These are phyloP conservation scores for Cichorium intybus DNA, from an alignment of 140 eudicot species.

Conservation along the genomic window DNA sequence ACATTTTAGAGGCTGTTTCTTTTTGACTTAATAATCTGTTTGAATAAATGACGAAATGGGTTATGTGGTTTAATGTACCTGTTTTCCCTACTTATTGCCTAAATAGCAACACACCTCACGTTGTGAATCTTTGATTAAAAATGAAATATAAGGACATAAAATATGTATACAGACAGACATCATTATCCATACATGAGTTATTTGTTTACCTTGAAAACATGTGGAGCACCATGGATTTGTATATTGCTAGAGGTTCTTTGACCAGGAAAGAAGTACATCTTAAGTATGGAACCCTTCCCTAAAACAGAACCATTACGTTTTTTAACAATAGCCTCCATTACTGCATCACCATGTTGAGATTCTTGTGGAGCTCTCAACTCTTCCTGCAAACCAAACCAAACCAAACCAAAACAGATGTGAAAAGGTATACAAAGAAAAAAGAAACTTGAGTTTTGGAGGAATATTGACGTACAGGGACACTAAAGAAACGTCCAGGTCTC, in stretches of 20 bases:
- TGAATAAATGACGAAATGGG: too few species aligned
- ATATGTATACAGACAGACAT: neutral
- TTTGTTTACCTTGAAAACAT: slow-evolving; percentile 77
- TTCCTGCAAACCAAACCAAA: slow-evolving; percentile 55
- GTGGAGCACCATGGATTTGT: slow-evolving; percentile 97
- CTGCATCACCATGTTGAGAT: slow-evolving; percentile 97
- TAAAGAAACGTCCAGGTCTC: slow-evolving; percentile 93
- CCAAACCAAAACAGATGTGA: slow-evolving; percentile 10
- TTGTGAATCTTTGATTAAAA: too few species aligned
- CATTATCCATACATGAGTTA: too few species aligned
- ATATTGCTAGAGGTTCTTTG: slow-evolving; percentile 90
- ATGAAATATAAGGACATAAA: too few species aligned
- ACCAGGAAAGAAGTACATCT: slow-evolving; percentile 99
- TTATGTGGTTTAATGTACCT: too few species aligned
- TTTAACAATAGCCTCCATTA: slow-evolving; percentile 93
- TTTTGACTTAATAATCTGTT: too few species aligned
- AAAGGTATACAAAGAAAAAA: neutral
- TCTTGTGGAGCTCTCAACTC: slow-evolving; percentile 89
- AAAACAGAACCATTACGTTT: slow-evolving; percentile 94
- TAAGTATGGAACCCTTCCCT: slow-evolving; percentile 91
- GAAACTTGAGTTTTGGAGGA: slow-evolving; percentile 20
- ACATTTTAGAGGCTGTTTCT: neutral
- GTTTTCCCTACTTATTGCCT: too few species aligned
- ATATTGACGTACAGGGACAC: slow-evolving; percentile 77
- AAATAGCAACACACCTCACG: too few species aligned